These are phyloP conservation scores for Cnidoscolus chayamansa DNA, from an alignment of 441 rosid species.

Conservation along the genomic window DNA sequence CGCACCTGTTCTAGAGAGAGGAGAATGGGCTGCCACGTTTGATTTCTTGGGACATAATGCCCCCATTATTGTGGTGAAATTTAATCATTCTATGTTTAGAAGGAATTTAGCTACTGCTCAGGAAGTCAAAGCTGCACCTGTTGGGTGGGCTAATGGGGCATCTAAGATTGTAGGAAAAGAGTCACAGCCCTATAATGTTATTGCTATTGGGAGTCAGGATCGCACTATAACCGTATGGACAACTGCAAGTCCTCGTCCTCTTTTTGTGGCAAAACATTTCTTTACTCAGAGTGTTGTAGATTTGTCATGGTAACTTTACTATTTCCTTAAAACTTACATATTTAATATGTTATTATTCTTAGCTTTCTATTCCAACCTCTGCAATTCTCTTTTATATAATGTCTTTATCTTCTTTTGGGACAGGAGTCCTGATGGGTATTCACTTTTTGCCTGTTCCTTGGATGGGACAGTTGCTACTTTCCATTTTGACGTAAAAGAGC, in stretches of 20 bases:
- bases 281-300: constrained; percentile 96
- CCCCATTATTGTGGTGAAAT: constrained; percentile 87
- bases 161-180: constrained; percentile 78
- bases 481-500: constrained; percentile 76
- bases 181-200: constrained; percentile 77
- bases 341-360: not conserved
- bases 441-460: constrained; percentile 94
- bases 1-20: constrained; percentile 97
- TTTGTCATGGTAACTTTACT: constrained; percentile 73
- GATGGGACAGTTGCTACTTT: constrained; percentile 92
- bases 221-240: constrained; percentile 99
- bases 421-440: constrained; percentile 99
- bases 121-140: constrained; percentile 49
- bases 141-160: constrained; percentile 89
- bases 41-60: constrained; percentile 99
- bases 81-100: constrained; percentile 90
- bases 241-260: constrained; percentile 91
- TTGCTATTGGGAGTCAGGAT: constrained; percentile 98
- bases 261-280: constrained; percentile 96
- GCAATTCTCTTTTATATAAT: constrained; percentile 13
- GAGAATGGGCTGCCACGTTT: constrained; percentile 95
- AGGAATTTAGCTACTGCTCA: constrained; percentile 45
- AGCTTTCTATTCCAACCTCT: not conserved
- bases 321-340: not conserved
- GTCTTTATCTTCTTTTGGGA: constrained; percentile 7